Conservation (phyloP, 148 eudicot genomes). For the Persicaria tinctoria region DNA sequence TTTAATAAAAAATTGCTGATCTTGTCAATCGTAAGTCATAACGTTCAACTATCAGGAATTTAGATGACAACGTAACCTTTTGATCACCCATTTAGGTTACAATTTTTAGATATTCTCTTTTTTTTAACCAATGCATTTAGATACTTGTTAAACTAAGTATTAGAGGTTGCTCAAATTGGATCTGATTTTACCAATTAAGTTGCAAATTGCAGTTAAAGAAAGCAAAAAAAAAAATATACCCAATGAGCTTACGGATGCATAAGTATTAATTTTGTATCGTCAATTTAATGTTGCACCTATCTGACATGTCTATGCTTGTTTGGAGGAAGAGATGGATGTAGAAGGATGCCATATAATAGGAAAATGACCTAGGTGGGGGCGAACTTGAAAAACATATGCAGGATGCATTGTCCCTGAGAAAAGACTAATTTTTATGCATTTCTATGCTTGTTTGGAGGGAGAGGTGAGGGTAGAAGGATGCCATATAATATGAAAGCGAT, state of each 20-base stretch:
- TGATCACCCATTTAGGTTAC: constrained; percentile 2
- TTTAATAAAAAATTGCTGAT: not conserved
- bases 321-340: no score
- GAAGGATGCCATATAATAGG: no score
- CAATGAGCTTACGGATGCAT: not conserved
- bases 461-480: not conserved
- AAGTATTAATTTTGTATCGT: not conserved
- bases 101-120: no score
- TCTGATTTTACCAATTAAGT: not conserved
- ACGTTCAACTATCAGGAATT: not conserved
- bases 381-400: not conserved
- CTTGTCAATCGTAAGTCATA: not conserved
- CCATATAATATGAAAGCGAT: not conserved
- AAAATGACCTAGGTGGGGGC: no score
- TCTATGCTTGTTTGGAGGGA: not conserved
- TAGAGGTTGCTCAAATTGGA: not conserved
- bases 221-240: not conserved
- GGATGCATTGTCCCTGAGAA: not conserved
- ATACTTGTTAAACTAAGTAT: not conserved
- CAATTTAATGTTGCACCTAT: not conserved
- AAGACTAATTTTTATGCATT: not conserved
- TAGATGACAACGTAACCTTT: not conserved
- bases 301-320: not conserved
- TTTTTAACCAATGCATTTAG: no score
- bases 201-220: not conserved